Evolutionary conservation across 306 rosid genomes (phyloP).

Genomic region (Cucurbita maxima): DNA sequence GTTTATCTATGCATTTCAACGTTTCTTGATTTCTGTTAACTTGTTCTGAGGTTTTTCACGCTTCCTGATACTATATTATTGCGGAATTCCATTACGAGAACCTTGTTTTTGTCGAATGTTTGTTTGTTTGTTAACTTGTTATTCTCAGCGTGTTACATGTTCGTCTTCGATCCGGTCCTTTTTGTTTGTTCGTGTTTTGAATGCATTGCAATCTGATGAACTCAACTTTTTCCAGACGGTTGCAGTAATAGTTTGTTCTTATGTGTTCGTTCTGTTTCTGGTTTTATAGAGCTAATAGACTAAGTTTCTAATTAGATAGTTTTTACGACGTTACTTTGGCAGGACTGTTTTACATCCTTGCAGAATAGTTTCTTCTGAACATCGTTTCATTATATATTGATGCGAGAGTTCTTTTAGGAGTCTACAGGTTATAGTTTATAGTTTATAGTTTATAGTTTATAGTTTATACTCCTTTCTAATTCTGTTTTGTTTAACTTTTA

Average conservation of each 20-base stretch:
- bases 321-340: background rate
- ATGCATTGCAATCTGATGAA: background rate
- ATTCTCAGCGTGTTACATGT: background rate
- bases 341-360: too few relatives aligned
- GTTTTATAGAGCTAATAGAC: background rate
- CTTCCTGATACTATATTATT: background rate
- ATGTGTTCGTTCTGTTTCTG: background rate
- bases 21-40: background rate
- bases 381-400: too few relatives aligned
- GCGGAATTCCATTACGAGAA: background rate
- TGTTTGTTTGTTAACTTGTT: background rate
- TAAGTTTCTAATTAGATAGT: background rate
- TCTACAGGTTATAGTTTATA: too few relatives aligned
- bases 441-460: background rate
- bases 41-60: background rate
- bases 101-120: background rate
- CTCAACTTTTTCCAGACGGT: background rate
- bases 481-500: background rate
- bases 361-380: too few relatives aligned
- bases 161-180: background rate
- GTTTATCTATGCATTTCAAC: background rate
- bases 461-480: background rate
- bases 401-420: too few relatives aligned
- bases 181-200: background rate
- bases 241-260: background rate